These are phyloP conservation scores for Pseudognaphalium luteoalbum DNA, from an alignment of 129 eudicot genomes.

Conservation along the genomic window DNA sequence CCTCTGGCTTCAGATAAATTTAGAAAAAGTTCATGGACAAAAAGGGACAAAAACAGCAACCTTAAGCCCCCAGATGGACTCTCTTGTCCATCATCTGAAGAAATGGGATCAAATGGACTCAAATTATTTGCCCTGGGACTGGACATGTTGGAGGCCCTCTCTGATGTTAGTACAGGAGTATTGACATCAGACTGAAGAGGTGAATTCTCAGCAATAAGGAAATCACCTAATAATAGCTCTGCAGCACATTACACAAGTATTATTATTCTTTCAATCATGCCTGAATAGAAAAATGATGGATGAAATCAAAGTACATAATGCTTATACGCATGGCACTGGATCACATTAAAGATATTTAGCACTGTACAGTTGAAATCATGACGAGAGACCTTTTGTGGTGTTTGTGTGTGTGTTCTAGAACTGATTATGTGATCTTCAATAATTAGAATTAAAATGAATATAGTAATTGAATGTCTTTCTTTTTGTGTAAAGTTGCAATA, in stretches of 20 bases:
- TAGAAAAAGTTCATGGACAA: neutral
- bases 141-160: slow-evolving; percentile 35
- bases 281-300: too few relatives aligned
- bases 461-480: neutral
- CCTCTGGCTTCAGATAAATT: neutral
- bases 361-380: neutral
- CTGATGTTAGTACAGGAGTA: slow-evolving; percentile 53
- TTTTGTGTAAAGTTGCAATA: neutral
- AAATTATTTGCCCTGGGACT: slow-evolving; percentile 51
- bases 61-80: slow-evolving; percentile 57
- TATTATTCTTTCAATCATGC: neutral
- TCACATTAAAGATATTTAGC: neutral
- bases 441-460: slow-evolving; percentile 2
- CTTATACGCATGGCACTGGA: neutral
- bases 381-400: neutral
- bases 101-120: slow-evolving; percentile 34
- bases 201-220: slow-evolving; percentile 85
- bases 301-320: neutral
- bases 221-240: slow-evolving; percentile 82
- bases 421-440: neutral
- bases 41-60: slow-evolving; percentile 33
- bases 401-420: neutral
- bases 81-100: slow-evolving; percentile 49
- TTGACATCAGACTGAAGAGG: slow-evolving; percentile 61
- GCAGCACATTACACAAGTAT: slow-evolving; percentile 35